Base-by-base conservation (phyloP, 2,329 filamentous ascomycete genomes). In the Penicillium sp. region DNA sequence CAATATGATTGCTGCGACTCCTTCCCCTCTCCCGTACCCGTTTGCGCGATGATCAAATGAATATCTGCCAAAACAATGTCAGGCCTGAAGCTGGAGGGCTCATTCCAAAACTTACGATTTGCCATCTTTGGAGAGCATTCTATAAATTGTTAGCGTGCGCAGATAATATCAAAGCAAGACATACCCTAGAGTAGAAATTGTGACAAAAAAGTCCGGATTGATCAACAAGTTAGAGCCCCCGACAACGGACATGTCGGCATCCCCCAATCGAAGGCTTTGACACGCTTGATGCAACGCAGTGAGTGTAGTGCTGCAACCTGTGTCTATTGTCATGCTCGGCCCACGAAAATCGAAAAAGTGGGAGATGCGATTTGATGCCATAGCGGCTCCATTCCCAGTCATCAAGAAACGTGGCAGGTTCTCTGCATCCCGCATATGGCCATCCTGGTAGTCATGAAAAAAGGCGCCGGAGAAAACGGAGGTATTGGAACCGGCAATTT, bases 291-390 rank as follows among this genome's bases (percentile, higher is more conserved):
- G 47, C 4, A 43, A 13, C 5, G 39, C 40, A 5, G 24, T 32
- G 8, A 55, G 34, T 21, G 31, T 41, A 3, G 31, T 16, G 4
- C 44, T 51, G 21, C 54, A 56, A 10, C n/a, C 54, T 13, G 49
- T 53, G 8, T 56, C 45, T 5, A 56, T 5, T 2, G 42, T 36
- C 6, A 53, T 21, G 14, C 48, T 49, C 2, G 54, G 39, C 0
- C 54, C 54, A 5, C 38, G 32, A 2, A 56, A 18, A 18, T 56
- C 49, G 18, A 38, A 56, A 7, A 53, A 42, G 11, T 44, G 31
- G 1, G 47, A 50, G 3, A 50, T 34, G 6, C 47, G 47, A 14
- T 50, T 50, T 10, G 47, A 22, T 16, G 41, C 7, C 38, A 50
- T 43, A 21, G 44, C 29, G 29, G 38, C 29, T 3, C 27, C 22